Evolutionary conservation across 2,329 filamentous ascomycete species (phyloP).

Genomic region (Microsporum audouinii): DNA sequence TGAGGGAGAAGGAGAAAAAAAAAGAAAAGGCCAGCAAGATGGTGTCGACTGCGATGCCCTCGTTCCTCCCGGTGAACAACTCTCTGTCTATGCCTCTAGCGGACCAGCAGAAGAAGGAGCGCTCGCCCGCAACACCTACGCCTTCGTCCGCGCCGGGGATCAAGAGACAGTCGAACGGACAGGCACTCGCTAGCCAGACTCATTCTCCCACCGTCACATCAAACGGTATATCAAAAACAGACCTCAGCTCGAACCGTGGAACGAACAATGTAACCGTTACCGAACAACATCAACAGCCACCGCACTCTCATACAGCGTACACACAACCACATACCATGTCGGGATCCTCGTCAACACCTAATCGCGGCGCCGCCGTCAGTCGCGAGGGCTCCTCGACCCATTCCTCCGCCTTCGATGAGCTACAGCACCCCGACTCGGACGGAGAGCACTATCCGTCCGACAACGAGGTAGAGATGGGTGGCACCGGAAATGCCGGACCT

Average conservation of each 20-base stretch:
- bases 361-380: slow-evolving; percentile 30
- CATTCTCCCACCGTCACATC: no score
- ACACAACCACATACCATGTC: background rate
- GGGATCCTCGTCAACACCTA: background rate
- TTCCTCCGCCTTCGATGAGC: slow-evolving; percentile 36
- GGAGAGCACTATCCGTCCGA: slow-evolving; percentile 5
- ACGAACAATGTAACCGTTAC: background rate
- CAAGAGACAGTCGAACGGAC: background rate
- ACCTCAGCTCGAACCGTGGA: background rate
- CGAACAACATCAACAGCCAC: background rate
- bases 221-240: background rate
- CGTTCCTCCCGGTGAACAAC: slow-evolving; percentile 52
- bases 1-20: background rate
- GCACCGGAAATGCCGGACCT: slow-evolving; percentile 38
- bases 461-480: slow-evolving; percentile 52
- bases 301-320: background rate
- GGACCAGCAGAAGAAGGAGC: background rate
- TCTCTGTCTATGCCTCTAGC: background rate
- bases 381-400: slow-evolving; percentile 51
- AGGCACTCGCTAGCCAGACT: background rate
- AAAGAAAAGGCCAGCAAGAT: background rate
- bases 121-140: background rate
- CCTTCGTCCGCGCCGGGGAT: background rate
- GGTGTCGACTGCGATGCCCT: slow-evolving; percentile 36
- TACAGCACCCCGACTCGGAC: slow-evolving; percentile 4